Conservation (phyloP, 371 early-diverging fungal genomes). For the Mucor racemosus region DNA sequence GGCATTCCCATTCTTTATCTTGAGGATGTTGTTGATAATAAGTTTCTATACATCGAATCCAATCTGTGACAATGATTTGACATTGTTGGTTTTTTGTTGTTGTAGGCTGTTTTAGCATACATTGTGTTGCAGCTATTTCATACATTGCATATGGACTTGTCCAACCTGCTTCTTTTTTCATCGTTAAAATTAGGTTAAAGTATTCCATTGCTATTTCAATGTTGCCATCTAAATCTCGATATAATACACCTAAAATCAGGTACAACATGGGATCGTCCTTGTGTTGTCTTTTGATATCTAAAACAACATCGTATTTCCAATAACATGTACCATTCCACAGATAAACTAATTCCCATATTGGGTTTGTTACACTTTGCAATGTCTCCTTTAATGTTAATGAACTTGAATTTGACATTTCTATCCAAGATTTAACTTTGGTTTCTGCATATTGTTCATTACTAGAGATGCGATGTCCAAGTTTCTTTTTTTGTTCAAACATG, state of each 20-base stretch:
- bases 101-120: not conserved
- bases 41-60: slow-evolving; percentile 19
- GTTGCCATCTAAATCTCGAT: slow-evolving; percentile 15
- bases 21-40: slow-evolving; percentile 20
- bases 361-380: slow-evolving; percentile 18
- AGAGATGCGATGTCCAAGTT: slow-evolving; percentile 15
- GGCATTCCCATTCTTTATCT: slow-evolving; percentile 28
- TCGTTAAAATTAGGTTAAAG: slow-evolving; percentile 8
- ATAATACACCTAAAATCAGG: slow-evolving; percentile 23
- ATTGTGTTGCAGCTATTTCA: slow-evolving; percentile 29
- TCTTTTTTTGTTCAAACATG: slow-evolving; percentile 23
- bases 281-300: not conserved
- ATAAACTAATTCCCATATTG: slow-evolving; percentile 45
- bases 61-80: slow-evolving; percentile 1
- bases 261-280: not conserved
- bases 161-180: slow-evolving; percentile 7
- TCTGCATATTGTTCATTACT: slow-evolving; percentile 33
- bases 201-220: slow-evolving; percentile 16
- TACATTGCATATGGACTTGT: slow-evolving; percentile 33
- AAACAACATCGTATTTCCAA: not conserved
- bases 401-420: not conserved
- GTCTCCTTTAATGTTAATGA: not conserved
- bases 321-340: slow-evolving; percentile 33
- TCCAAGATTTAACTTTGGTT: slow-evolving; percentile 29
- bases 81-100: not conserved